Percentiles rank a stretch among this genome's conserved stretches.
Conservation (phyloP, 73 alveolate genomes). For the Effrenium voratum region DNA sequence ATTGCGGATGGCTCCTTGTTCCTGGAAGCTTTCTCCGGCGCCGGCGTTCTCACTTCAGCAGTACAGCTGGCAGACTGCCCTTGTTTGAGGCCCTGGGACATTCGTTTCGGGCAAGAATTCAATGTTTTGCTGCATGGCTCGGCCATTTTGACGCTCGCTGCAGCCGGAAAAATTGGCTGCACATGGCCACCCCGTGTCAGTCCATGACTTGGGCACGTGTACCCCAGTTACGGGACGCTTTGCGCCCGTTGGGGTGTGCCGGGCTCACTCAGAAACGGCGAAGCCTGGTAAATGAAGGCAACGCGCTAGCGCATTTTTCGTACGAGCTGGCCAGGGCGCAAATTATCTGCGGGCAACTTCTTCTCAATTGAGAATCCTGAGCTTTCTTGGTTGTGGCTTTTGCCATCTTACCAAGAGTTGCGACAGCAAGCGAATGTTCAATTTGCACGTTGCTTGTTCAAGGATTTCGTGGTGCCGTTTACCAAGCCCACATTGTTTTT, state of each 20-base stretch:
- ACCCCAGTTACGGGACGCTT: not conserved
- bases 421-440: not conserved
- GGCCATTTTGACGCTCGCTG: not conserved
- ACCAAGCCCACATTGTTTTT: conserved; percentile 20
- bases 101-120: not conserved
- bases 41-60: not conserved
- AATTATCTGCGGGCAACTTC: not conserved
- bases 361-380: not conserved
- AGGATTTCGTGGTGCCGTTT: not conserved
- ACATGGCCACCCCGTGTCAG: not conserved
- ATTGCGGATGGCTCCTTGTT: not conserved
- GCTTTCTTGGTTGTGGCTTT: conserved; percentile 22
- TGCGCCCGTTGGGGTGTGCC: not conserved
- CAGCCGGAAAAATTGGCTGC: not conserved
- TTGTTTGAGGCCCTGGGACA: not conserved
- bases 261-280: not conserved
- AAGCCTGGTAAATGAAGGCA: not conserved
- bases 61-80: not conserved
- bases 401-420: not conserved
- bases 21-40: not conserved
- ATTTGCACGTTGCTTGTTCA: not conserved
- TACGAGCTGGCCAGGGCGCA: not conserved
- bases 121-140: not conserved
- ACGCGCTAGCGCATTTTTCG: not conserved
- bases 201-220: not conserved